Evolutionary conservation across 192 early-diverging fungal genomes (phyloP).

Genomic region (Coemansia reversa): DNA sequence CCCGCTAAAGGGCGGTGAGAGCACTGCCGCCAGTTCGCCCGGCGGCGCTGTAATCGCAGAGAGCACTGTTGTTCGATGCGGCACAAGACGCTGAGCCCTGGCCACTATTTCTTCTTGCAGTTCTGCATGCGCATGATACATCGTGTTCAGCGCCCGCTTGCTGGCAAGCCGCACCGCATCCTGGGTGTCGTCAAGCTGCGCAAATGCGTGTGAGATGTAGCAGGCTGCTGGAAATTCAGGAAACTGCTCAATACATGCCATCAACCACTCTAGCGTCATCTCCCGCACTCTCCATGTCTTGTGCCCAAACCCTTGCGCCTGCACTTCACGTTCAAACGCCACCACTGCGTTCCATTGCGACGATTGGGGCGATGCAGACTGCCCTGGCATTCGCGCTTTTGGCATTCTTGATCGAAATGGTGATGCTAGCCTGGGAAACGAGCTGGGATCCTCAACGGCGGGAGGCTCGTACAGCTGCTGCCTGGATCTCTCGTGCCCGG

Average conservation of each 20-base stretch:
- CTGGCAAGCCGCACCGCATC: conserved; percentile 49
- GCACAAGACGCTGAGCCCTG: conserved; percentile 17
- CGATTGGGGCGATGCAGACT: conserved; percentile 16
- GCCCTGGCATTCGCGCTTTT: conserved; percentile 12
- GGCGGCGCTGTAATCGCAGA: conserved; percentile 43
- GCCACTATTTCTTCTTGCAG: conserved; percentile 43
- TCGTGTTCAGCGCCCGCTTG: conserved; percentile 48
- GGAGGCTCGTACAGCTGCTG: conserved; percentile 8
- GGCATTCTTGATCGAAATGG: conserved; percentile 27
- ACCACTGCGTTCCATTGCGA: conserved; percentile 35
- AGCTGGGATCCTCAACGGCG: conserved; percentile 20
- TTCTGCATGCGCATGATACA: conserved; percentile 44
- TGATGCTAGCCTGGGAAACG: conserved; percentile 25
- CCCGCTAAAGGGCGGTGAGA: conserved; percentile 38
- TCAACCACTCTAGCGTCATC: conserved; percentile 52
- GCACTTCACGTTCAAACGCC: conserved; percentile 51
- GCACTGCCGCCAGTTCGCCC: conserved; percentile 38
- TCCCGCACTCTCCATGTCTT: conserved; percentile 54
- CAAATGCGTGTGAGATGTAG: conserved; percentile 31
- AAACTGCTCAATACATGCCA: conserved; percentile 35
- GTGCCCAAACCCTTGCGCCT: conserved; percentile 44
- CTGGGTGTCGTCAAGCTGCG: conserved; percentile 49
- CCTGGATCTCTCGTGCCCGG: not conserved
- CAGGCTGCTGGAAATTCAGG: conserved; percentile 35
- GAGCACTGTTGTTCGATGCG: conserved; percentile 31